A percentile compares a stretch with the other conserved stretches of the same genome.
Evolutionary conservation across 78 protist species (phyloP).

Genomic region (Bodo saltans): DNA sequence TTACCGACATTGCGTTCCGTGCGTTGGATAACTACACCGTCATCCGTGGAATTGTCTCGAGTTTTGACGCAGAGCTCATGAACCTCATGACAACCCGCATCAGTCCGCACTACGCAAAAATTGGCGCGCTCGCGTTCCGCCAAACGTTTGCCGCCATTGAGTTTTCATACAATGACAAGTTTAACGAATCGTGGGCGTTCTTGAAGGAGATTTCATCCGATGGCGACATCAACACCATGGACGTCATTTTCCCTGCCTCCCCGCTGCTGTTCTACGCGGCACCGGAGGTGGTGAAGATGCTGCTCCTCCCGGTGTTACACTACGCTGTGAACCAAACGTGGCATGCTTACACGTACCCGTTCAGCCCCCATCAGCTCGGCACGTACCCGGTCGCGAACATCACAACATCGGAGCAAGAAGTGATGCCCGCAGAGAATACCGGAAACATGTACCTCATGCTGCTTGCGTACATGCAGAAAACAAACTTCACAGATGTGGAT

Average conservation of each 20-base stretch:
- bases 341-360: slow-evolving; percentile 21
- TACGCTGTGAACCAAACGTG: slow-evolving; percentile 41
- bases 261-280: slow-evolving; percentile 14
- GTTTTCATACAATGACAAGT: background rate
- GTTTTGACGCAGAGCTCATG: background rate
- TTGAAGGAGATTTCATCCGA: slow-evolving; percentile 48
- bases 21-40: background rate
- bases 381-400: slow-evolving; percentile 33
- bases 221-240: slow-evolving; percentile 44
- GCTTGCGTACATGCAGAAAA: background rate
- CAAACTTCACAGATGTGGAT: background rate
- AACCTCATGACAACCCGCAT: background rate
- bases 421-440: slow-evolving; percentile 52
- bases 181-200: slow-evolving; percentile 3
- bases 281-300: background rate
- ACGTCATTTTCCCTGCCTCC: slow-evolving; percentile 46
- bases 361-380: slow-evolving; percentile 52
- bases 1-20: too few relatives aligned
- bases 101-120: slow-evolving; percentile 6
- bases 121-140: slow-evolving; percentile 16
- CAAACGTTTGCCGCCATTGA: slow-evolving; percentile 5
- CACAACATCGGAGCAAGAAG: slow-evolving; percentile 22
- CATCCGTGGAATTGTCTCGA: background rate
- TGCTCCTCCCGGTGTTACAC: slow-evolving; percentile 20
- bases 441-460: slow-evolving; percentile 41